These are phyloP conservation scores for Chrysochromulina parva DNA, from an alignment of 78 protist genomes.

Conservation along the genomic window DNA sequence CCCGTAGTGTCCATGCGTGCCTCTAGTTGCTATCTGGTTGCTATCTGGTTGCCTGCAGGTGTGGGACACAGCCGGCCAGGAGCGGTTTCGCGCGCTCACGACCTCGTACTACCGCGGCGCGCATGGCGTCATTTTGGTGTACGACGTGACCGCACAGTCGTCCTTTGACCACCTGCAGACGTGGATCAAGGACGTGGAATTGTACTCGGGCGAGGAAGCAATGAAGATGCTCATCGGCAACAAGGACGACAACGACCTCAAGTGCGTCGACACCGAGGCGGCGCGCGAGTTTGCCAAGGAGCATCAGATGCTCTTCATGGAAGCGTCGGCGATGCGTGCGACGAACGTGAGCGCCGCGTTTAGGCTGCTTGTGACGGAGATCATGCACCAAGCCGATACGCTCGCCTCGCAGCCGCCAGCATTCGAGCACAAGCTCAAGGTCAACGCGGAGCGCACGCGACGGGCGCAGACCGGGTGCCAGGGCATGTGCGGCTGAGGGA, in stretches of 20 bases:
- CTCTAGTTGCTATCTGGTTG: neutral
- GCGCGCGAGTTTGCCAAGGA: neutral
- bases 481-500: neutral
- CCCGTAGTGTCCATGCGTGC: no score
- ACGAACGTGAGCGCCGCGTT: neutral
- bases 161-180: constrained; percentile 29
- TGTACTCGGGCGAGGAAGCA: neutral
- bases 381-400: neutral
- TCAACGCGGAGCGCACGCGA: neutral
- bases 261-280: neutral
- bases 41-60: neutral
- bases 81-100: constrained; percentile 76
- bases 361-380: neutral
- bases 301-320: neutral
- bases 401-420: constrained; percentile 3
- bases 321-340: neutral
- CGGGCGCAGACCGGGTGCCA: neutral
- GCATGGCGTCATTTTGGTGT: constrained; percentile 76
- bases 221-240: constrained; percentile 2
- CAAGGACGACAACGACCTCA: neutral
- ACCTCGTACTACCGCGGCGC: constrained; percentile 78
- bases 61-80: constrained; percentile 85
- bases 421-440: neutral
- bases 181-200: constrained; percentile 26
- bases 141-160: constrained; percentile 40